Evolutionary conservation across 2,329 filamentous ascomycete genomes (phyloP).

Genomic region (Acrocalymma vagum): DNA sequence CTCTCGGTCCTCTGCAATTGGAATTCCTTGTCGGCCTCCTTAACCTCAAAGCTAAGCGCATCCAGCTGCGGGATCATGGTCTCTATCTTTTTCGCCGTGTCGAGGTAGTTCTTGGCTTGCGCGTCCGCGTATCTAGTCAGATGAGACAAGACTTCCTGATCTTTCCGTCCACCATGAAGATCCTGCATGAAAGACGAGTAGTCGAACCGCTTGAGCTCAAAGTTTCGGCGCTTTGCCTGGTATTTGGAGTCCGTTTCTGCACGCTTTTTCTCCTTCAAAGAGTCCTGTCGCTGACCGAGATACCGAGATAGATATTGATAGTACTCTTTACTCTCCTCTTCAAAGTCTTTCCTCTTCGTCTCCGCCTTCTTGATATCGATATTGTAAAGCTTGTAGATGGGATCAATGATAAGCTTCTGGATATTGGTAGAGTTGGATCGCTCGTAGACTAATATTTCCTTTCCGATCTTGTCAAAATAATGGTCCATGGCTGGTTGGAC

Average conservation of each 20-base stretch:
- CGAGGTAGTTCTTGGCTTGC: slow-evolving; percentile 84
- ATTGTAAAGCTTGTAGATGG: slow-evolving; percentile 88
- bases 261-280: slow-evolving; percentile 96
- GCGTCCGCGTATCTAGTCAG: slow-evolving; percentile 92
- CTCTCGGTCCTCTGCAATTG: slow-evolving; percentile 94
- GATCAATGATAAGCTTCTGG: slow-evolving; percentile 94
- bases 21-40: slow-evolving; percentile 93
- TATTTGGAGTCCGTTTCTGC: slow-evolving; percentile 96
- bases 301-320: slow-evolving; percentile 96
- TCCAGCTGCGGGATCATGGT: slow-evolving; percentile 87
- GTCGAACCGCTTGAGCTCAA: slow-evolving; percentile 97
- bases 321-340: slow-evolving; percentile 98
- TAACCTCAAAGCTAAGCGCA: slow-evolving; percentile 87
- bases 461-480: slow-evolving; percentile 96
- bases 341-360: slow-evolving; percentile 95
- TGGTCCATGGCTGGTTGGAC: slow-evolving; percentile 97
- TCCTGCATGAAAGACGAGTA: slow-evolving; percentile 99
- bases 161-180: slow-evolving; percentile 97
- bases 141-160: slow-evolving; percentile 94
- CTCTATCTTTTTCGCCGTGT: slow-evolving; percentile 87
- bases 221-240: slow-evolving; percentile 89
- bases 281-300: slow-evolving; percentile 94
- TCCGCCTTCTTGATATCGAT: slow-evolving; percentile 98
- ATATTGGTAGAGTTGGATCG: slow-evolving; percentile 83
- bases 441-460: slow-evolving; percentile 88